phyloP scores from a whole-genome alignment of 179 eudicot genomes.

The Amaranthus tricolor region DNA sequence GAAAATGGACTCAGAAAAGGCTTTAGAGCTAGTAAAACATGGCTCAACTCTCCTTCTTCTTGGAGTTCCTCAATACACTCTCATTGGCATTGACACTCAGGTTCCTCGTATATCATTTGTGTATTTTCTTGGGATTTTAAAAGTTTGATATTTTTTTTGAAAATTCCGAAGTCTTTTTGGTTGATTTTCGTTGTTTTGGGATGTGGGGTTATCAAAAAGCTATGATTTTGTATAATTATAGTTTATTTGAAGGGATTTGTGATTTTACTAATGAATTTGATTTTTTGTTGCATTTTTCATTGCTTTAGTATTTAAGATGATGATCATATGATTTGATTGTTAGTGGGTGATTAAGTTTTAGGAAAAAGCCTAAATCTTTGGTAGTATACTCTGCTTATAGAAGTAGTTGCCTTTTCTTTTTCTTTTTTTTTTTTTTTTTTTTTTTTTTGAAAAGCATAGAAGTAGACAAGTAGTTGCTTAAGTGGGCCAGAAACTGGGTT shows the following conservation, averaged over 20 bases:
- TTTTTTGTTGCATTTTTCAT: not conserved
- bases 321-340: not conserved
- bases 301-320: not conserved
- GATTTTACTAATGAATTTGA: not conserved
- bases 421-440: too few species aligned
- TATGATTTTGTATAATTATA: not conserved
- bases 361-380: not conserved
- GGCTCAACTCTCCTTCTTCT: conserved; percentile 78
- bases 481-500: not conserved
- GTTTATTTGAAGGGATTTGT: not conserved
- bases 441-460: too few species aligned
- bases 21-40: conserved; percentile 58
- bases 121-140: not conserved
- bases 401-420: too few species aligned
- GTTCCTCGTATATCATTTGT: conserved; percentile 24
- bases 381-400: not conserved
- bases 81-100: conserved; percentile 89
- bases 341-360: not conserved
- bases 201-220: not conserved
- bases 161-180: not conserved
- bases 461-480: not conserved
- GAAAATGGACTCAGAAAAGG: conserved; percentile 65
- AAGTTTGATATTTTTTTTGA: not conserved
- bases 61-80: conserved; percentile 81
- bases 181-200: not conserved